A percentile compares a stretch with the other conserved stretches of the same genome.
phyloP scores from a whole-genome alignment of 129 eudicot genomes.

The Flaveria brownii region DNA sequence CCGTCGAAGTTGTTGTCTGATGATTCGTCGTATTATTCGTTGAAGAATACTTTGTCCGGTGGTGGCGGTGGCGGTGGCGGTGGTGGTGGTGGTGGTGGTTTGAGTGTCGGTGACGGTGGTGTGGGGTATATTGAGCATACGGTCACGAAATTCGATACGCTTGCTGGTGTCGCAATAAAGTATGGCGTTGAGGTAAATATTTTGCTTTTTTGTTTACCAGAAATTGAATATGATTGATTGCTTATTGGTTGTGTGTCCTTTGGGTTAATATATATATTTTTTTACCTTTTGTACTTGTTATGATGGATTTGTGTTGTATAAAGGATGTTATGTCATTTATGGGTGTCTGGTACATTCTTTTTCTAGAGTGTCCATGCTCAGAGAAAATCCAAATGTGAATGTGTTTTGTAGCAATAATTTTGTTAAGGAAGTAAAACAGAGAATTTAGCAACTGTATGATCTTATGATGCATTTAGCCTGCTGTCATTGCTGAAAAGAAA shows the following conservation, averaged over 20 bases:
- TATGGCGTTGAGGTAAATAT: constrained; percentile 84
- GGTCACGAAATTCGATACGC: constrained; percentile 81
- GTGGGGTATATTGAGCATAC: constrained; percentile 56
- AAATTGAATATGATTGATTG: neutral
- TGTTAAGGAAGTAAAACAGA: constrained; percentile 14
- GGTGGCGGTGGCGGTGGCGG: neutral
- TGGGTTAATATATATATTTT: neutral
- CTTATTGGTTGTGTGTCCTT: neutral
- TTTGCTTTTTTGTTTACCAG: neutral
- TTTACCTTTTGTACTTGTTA: neutral
- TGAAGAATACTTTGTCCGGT: neutral
- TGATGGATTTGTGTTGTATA: constrained; percentile 1
- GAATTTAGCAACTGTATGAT: constrained; percentile 1
- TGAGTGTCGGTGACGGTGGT: constrained; percentile 40
- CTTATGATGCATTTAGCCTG: constrained; percentile 6
- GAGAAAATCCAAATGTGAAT: neutral
- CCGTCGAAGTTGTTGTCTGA: neutral
- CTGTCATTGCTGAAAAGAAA: constrained; percentile 19
- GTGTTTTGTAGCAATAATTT: neutral
- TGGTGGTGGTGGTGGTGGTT: constrained; percentile 12
- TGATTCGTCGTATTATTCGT: neutral
- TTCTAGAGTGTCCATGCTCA: neutral
- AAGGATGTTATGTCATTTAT: neutral
- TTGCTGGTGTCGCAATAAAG: constrained; percentile 93
- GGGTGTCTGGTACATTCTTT: constrained; percentile 12